Percentiles rank a stretch among this genome's conserved stretches.
Evolutionary conservation across 805 yeast species (phyloP).

Genomic region (Scheffersomyces stipitis): DNA sequence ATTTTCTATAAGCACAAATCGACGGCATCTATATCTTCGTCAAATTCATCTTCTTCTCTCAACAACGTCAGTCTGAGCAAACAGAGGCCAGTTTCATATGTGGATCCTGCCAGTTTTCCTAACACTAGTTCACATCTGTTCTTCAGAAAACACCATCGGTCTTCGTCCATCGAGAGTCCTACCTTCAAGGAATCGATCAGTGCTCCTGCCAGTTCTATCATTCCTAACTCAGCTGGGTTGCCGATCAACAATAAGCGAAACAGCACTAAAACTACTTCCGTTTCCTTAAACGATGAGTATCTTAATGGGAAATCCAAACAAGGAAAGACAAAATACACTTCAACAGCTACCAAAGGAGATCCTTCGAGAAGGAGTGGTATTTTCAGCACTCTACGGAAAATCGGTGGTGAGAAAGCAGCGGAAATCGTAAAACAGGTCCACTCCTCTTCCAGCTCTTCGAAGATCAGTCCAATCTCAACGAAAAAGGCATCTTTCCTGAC

Average conservation of each 20-base stretch:
- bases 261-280: constrained; percentile 2
- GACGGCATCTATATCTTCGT: constrained; percentile 16
- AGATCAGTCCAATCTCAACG: background rate
- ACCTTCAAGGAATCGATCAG: constrained; percentile 3
- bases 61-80: constrained; percentile 10
- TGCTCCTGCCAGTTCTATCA: constrained; percentile 1
- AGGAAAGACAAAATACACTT: background rate
- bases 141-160: constrained; percentile 63
- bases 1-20: constrained; percentile 24
- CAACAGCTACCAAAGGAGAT: background rate
- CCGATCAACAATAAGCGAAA: background rate
- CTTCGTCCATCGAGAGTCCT: constrained; percentile 42
- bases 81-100: constrained; percentile 40
- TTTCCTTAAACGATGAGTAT: constrained; percentile 8
- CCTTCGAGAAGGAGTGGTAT: constrained; percentile 29
- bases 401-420: constrained; percentile 40
- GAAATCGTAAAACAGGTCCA: constrained; percentile 34
- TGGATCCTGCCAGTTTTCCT: constrained; percentile 29
- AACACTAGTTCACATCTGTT: constrained; percentile 36
- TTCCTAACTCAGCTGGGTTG: background rate
- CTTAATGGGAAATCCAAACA: constrained; percentile 10
- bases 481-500: background rate
- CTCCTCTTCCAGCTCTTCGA: constrained; percentile 5
- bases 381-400: constrained; percentile 40
- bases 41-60: constrained; percentile 9